Base-by-base conservation (phyloP, 1,284 basidiomycete species). In the Tremellales sp. region DNA sequence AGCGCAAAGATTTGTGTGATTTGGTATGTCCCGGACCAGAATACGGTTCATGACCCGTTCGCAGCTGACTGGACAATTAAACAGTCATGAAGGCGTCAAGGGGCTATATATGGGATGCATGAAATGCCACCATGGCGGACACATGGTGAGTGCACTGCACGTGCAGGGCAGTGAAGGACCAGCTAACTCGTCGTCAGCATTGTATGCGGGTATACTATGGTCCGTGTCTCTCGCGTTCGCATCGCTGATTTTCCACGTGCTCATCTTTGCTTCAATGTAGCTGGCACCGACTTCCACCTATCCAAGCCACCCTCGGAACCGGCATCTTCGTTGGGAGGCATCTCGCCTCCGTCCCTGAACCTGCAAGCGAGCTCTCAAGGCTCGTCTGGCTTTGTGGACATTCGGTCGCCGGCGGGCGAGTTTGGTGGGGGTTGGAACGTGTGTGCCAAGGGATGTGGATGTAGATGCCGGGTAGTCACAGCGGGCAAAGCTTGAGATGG, bases 361-460 rank as follows among this genome's bases (percentile, higher is more conserved):
- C 18, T 24, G 21, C 37, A 39, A 39, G 9, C 8, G 5, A 24
- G 21, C 27, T 39, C 37, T 10, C 37, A 39, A 18, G 37, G 37
- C 8, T 39, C 37, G 8, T 39, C 37, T 5, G 37, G 37, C 10
- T 39, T 24, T 18, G 22, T 39, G 6, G 37, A 39, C 60, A 64
- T 47, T 25, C 59, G 5, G 52, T 58, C 1, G 61, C 58, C 2
- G 47, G 60, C 60, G 40, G 53, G 47, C 3, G 43, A 47, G 6
- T 29, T 37, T n/a, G 34, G 16, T n/a, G 35, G 42, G 47, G 54
- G 35, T 1, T 61, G 57, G 50, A 63, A 55, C 28, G 45, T 55
- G 10, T 70, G 68, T 56, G 64, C 66, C 4, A 46, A 51, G 4
- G 66, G 68, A 2, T 70, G 68, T 51, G 68, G 68, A 19, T 68